phyloP scores from a whole-genome alignment of 768 basidiomycete genomes.

The Kwoniella newhampshirensis region DNA sequence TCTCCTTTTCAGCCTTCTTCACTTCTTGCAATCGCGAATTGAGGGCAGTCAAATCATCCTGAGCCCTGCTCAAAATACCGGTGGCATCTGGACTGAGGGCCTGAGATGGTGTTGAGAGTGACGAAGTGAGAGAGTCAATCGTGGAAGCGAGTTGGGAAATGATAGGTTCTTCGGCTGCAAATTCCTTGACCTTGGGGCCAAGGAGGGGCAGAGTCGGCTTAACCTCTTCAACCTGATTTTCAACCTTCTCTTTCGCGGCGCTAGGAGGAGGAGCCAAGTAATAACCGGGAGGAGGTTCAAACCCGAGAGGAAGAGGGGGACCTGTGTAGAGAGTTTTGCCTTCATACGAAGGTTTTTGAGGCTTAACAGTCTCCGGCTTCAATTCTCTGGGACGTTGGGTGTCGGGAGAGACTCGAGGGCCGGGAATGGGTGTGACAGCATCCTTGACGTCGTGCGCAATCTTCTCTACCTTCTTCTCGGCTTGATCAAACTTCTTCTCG shows the following conservation, averaged over 20 bases:
- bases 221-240: conserved; percentile 39
- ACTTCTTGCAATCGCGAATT: conserved; percentile 73
- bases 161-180: conserved; percentile 78
- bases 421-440: conserved; percentile 19
- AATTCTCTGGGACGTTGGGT: conserved; percentile 49
- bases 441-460: conserved; percentile 25
- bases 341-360: conserved; percentile 34
- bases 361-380: conserved; percentile 48
- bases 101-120: conserved; percentile 61
- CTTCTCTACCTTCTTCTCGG: conserved; percentile 5
- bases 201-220: conserved; percentile 67
- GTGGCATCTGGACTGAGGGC: conserved; percentile 54
- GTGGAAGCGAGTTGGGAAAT: conserved; percentile 86
- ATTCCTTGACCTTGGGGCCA: conserved; percentile 72
- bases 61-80: conserved; percentile 72
- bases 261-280: conserved; percentile 54
- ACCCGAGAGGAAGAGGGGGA: conserved; percentile 79
- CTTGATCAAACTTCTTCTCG: conserved; percentile 29
- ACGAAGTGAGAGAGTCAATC: conserved; percentile 86
- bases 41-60: conserved; percentile 74
- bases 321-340: conserved; percentile 61
- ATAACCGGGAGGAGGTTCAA: conserved; percentile 90
- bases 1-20: conserved; percentile 72
- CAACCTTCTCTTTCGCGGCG: conserved; percentile 13
- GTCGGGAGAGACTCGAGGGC: conserved; percentile 23